These are phyloP conservation scores for Elsinoe fawcettii DNA, from an alignment of 2,329 filamentous ascomycete species.

Conservation along the genomic window DNA sequence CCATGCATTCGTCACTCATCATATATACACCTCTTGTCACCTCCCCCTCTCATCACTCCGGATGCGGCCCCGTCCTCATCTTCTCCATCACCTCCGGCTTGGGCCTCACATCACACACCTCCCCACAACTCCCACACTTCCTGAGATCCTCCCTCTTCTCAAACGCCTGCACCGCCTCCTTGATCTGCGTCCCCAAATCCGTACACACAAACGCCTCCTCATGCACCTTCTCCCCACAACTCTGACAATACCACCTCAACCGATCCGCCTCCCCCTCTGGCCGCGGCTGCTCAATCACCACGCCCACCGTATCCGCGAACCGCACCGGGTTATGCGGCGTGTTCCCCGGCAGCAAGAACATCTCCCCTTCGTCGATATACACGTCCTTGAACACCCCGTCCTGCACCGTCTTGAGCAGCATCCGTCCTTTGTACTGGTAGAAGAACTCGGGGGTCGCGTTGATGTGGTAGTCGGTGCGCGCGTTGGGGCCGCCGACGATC, in stretches of 20 bases:
- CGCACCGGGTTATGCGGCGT: conserved; percentile 94
- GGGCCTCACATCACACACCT: conserved; percentile 64
- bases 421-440: conserved; percentile 88
- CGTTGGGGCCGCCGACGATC: conserved; percentile 95
- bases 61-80: conserved; percentile 23
- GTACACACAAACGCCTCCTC: conserved; percentile 83
- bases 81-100: conserved; percentile 31
- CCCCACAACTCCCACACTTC: conserved; percentile 69
- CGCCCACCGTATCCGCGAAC: conserved; percentile 86
- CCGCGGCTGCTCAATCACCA: conserved; percentile 82
- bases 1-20: conserved; percentile 8
- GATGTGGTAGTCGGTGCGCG: conserved; percentile 96
- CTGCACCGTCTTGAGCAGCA: conserved; percentile 90
- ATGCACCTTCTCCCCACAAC: conserved; percentile 65
- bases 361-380: conserved; percentile 82
- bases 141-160: conserved; percentile 60
- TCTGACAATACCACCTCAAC: conserved; percentile 83
- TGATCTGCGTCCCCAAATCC: conserved; percentile 89
- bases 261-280: conserved; percentile 63
- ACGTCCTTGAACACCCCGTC: conserved; percentile 66
- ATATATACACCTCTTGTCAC: neutral
- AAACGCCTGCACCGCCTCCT: conserved; percentile 79
- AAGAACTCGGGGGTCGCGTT: conserved; percentile 96
- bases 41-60: neutral
- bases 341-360: conserved; percentile 88